These are phyloP conservation scores for Curvularia sp. DNA, from an alignment of 2,329 filamentous ascomycete species.

Conservation along the genomic window DNA sequence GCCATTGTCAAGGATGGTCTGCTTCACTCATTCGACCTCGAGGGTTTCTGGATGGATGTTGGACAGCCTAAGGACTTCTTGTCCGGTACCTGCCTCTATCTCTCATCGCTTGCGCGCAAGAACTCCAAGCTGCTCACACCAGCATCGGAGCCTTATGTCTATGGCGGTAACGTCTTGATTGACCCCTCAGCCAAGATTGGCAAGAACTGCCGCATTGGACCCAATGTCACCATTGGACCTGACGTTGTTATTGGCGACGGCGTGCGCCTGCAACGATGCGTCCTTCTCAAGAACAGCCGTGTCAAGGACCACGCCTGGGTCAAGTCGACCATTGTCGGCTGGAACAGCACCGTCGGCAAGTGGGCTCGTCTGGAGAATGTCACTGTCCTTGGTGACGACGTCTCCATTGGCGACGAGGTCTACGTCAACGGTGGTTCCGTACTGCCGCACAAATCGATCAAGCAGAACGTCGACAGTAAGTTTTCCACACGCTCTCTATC, in stretches of 20 bases:
- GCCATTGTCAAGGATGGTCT: constrained; percentile 87
- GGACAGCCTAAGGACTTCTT: constrained; percentile 99
- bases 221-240: constrained; percentile 95
- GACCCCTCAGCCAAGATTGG: constrained; percentile 95
- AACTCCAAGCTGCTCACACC: constrained; percentile 83
- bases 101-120: constrained; percentile 90
- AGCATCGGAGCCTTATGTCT: constrained; percentile 76
- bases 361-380: constrained; percentile 98
- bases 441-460: constrained; percentile 98
- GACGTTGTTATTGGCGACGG: constrained; percentile 92
- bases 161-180: constrained; percentile 95
- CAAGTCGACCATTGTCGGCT: constrained; percentile 97
- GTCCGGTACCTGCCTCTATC: constrained; percentile 93
- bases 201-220: constrained; percentile 97
- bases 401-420: constrained; percentile 96
- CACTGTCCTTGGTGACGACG: constrained; percentile 95
- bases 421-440: constrained; percentile 98
- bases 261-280: constrained; percentile 90
- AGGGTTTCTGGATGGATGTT: constrained; percentile 99
- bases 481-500: neutral
- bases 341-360: constrained; percentile 94
- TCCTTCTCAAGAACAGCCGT: constrained; percentile 86
- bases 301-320: constrained; percentile 99
- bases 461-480: constrained; percentile 84
- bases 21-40: constrained; percentile 93